Conservation (phyloP, 1,139 yeast genomes). For the Blastobotrys persicus region DNA sequence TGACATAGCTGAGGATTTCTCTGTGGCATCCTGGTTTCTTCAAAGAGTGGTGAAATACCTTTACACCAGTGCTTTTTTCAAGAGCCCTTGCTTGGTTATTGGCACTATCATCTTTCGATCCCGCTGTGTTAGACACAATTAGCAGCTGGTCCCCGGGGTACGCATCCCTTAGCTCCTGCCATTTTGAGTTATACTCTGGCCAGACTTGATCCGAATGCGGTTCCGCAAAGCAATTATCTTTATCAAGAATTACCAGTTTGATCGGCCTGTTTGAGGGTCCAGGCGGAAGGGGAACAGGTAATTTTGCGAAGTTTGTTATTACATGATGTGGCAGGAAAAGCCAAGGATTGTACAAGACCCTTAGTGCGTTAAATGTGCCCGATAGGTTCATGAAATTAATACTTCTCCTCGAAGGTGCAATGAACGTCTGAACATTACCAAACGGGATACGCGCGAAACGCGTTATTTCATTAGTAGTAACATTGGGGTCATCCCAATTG, state of each 20-base stretch:
- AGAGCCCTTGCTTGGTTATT: conserved; percentile 62
- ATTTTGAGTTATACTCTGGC: conserved; percentile 64
- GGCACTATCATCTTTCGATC: conserved; percentile 70
- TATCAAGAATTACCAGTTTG: conserved; percentile 83
- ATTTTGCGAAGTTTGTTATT: conserved; percentile 62
- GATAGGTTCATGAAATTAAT: conserved; percentile 26
- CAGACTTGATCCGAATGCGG: conserved; percentile 80
- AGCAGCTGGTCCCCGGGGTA: conserved; percentile 69
- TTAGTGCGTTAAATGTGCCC: conserved; percentile 42
- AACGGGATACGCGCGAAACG: neutral
- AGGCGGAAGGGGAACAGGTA: conserved; percentile 44
- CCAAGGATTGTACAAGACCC: conserved; percentile 61
- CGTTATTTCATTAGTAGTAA: neutral
- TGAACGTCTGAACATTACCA: too few relatives aligned
- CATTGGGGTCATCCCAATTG: too few relatives aligned
- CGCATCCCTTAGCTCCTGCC: conserved; percentile 52
- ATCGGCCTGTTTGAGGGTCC: conserved; percentile 38
- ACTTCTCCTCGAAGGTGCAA: too few relatives aligned
- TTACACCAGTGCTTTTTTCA: conserved; percentile 68
- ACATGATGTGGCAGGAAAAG: conserved; percentile 67
- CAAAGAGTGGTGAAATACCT: conserved; percentile 71
- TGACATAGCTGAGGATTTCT: conserved; percentile 65
- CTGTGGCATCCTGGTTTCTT: conserved; percentile 88
- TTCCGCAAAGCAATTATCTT: conserved; percentile 91
- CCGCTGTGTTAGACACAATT: conserved; percentile 92